These are phyloP conservation scores for Oryza officinalis DNA, from an alignment of 176 grass and related monocot species.

Conservation along the genomic window DNA sequence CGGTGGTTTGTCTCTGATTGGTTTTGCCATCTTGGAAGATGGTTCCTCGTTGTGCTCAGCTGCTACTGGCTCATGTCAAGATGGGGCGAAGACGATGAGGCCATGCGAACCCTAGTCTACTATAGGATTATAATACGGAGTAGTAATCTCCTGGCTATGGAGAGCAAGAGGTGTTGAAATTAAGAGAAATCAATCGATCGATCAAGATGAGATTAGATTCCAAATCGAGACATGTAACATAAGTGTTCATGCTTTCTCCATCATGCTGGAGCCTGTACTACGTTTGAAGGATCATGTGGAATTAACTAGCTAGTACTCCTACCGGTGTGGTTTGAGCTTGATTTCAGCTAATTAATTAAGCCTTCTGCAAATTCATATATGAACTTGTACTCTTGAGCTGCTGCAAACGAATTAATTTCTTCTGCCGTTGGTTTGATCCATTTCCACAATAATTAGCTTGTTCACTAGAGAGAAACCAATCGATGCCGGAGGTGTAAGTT, in stretches of 20 bases:
- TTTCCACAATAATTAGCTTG: too few species aligned
- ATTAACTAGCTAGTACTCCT: neutral
- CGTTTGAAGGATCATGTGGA: neutral
- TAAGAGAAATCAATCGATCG: neutral
- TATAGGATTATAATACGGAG: too few species aligned
- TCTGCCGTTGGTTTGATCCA: neutral
- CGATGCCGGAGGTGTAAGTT: too few species aligned
- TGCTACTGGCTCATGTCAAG: neutral
- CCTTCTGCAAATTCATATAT: too few species aligned
- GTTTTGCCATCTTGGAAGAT: neutral
- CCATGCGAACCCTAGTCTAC: neutral
- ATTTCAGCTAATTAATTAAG: neutral
- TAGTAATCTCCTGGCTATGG: neutral
- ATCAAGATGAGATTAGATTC: neutral
- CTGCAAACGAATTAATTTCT: neutral
- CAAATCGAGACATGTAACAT: neutral
- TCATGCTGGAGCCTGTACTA: neutral
- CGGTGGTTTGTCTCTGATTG: neutral
- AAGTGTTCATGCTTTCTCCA: too few species aligned
- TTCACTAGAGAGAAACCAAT: too few species aligned
- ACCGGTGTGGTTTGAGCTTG: neutral
- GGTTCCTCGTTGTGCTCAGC: neutral
- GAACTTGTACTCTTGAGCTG: neutral
- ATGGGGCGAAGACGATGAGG: neutral
- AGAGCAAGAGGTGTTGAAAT: neutral